phyloP scores from a whole-genome alignment of 2,329 filamentous ascomycete species.

The Phoma sp. region DNA sequence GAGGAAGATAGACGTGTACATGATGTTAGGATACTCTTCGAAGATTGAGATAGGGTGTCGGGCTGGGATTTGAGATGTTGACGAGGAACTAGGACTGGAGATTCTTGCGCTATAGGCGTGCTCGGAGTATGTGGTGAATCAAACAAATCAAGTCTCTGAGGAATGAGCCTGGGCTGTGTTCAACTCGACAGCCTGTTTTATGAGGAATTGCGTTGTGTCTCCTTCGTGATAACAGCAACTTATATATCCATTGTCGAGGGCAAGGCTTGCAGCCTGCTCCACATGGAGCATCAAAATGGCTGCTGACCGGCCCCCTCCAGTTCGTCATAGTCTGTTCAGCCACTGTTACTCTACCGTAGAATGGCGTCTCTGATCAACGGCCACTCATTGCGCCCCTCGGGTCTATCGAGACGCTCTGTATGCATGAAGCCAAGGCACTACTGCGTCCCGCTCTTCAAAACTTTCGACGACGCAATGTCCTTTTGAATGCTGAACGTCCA shows the following conservation, averaged over 20 bases:
- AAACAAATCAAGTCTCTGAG: background rate
- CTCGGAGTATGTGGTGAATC: constrained; percentile 4
- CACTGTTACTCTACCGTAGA: constrained; percentile 35
- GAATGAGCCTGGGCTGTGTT: background rate
- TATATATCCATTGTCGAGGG: constrained; percentile 24
- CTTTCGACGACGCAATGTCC: background rate
- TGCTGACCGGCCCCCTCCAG: constrained; percentile 25
- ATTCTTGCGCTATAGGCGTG: background rate
- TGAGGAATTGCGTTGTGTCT: background rate
- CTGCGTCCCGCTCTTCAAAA: background rate
- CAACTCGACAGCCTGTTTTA: background rate
- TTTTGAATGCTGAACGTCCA: background rate
- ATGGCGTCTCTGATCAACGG: constrained; percentile 20
- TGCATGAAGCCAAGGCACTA: background rate
- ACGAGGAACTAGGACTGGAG: background rate
- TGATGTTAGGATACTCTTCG: background rate
- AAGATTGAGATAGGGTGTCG: background rate
- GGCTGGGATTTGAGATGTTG: background rate
- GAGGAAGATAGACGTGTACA: constrained; percentile 12
- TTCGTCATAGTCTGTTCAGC: constrained; percentile 32
- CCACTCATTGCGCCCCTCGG: constrained; percentile 13
- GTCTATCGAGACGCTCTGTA: background rate
- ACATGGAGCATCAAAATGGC: constrained; percentile 18
- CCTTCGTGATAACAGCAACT: background rate
- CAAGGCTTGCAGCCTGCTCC: constrained; percentile 15